These are phyloP conservation scores for Coniochaeta pulveracea DNA, from an alignment of 2,329 filamentous ascomycete genomes.

Conservation along the genomic window DNA sequence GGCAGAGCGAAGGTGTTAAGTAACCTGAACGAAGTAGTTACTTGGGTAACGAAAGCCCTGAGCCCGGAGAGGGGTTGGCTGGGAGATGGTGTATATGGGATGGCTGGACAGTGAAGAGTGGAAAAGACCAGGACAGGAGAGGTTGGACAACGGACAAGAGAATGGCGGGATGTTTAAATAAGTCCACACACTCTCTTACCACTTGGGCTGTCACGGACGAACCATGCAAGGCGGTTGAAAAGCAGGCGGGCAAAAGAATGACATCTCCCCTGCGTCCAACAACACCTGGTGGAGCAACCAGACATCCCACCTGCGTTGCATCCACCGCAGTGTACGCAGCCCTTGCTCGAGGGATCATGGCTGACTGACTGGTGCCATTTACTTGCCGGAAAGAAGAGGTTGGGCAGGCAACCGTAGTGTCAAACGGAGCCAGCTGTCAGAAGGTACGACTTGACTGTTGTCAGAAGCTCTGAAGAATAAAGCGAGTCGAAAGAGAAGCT, in stretches of 20 bases:
- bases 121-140: conserved; percentile 7
- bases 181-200: too few relatives aligned
- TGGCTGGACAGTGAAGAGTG: conserved; percentile 9
- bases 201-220: not conserved
- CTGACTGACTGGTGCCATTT: too few relatives aligned
- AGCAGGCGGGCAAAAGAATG: not conserved
- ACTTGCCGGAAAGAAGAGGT: too few relatives aligned
- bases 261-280: not conserved
- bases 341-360: too few relatives aligned
- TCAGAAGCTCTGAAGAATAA: too few relatives aligned
- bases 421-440: too few relatives aligned
- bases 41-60: conserved; percentile 9
- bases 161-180: too few relatives aligned
- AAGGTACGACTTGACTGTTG: too few relatives aligned
- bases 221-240: not conserved
- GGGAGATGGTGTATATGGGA: conserved; percentile 9
- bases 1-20: conserved; percentile 13
- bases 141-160: conserved; percentile 13
- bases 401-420: too few relatives aligned
- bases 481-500: too few relatives aligned
- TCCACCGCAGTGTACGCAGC: too few relatives aligned
- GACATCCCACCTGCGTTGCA: conserved; percentile 5
- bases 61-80: conserved; percentile 10
- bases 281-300: not conserved
- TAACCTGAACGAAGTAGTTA: conserved; percentile 19